These are phyloP conservation scores for Acarospora socialis DNA, from an alignment of 2,329 filamentous ascomycete genomes.

Conservation along the genomic window DNA sequence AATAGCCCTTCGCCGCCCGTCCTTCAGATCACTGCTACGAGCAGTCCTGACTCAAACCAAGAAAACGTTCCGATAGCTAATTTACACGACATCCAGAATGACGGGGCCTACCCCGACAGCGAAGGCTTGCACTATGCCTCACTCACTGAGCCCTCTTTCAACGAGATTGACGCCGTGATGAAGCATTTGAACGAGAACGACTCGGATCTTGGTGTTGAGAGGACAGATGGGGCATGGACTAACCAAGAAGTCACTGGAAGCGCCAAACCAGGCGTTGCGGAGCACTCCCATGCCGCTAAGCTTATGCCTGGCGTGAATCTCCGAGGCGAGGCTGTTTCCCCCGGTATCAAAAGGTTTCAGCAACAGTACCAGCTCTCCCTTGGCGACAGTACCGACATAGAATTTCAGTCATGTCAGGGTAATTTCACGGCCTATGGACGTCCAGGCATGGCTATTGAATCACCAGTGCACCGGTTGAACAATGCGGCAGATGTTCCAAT, in stretches of 20 bases:
- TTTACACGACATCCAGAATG: no score
- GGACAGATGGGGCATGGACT: constrained; percentile 33
- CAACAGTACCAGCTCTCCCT: constrained; percentile 9
- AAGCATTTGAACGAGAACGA: constrained; percentile 62
- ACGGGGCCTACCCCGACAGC: no score
- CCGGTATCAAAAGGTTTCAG: constrained; percentile 10
- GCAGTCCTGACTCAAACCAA: no score
- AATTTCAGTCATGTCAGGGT: constrained; percentile 9
- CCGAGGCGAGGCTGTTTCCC: constrained; percentile 11
- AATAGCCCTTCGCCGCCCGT: no score
- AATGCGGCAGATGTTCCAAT: constrained; percentile 49
- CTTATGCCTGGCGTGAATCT: constrained; percentile 6
- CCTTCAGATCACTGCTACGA: no score
- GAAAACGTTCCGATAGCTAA: no score
- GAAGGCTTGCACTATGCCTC: constrained; percentile 1
- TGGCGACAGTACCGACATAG: constrained; percentile 6
- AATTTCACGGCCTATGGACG: constrained; percentile 11
- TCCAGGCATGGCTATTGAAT: constrained; percentile 21
- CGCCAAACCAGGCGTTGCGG: constrained; percentile 28
- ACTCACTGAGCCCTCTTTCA: constrained; percentile 13
- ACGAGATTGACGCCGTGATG: constrained; percentile 91
- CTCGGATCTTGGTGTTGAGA: constrained; percentile 61
- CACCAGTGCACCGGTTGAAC: constrained; percentile 49
- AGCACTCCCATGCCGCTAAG: constrained; percentile 17
- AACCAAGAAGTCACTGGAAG: constrained; percentile 11